A percentile compares a stretch with the other conserved stretches of the same genome.
Conservation (phyloP, 2,329 filamentous ascomycete species). For the Endocalyx cinctus region DNA sequence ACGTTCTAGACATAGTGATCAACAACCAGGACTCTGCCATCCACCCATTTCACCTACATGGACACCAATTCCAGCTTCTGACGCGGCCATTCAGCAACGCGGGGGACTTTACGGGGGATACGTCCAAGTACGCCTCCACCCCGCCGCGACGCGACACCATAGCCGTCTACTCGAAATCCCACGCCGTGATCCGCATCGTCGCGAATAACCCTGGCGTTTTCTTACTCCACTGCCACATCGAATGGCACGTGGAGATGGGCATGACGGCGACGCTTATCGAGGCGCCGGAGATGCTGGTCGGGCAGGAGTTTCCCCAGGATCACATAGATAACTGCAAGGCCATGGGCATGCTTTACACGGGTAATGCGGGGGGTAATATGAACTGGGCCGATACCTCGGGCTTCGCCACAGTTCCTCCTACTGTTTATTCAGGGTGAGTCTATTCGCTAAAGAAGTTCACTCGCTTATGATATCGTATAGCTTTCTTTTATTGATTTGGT, state of each 20-base stretch:
- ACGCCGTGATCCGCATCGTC: constrained; percentile 47
- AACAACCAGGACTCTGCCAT: constrained; percentile 44
- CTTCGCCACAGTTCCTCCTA: constrained; percentile 24
- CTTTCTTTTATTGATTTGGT: no score
- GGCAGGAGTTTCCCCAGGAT: constrained; percentile 51
- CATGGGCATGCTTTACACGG: constrained; percentile 42
- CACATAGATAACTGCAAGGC: constrained; percentile 46
- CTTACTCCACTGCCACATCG: constrained; percentile 56
- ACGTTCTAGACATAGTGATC: constrained; percentile 42
- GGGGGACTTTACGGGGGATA: constrained; percentile 32
- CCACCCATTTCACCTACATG: constrained; percentile 52
- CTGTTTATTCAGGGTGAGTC: constrained; percentile 21
- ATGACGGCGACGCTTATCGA: constrained; percentile 52
- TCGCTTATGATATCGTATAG: no score
- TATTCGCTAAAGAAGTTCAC: no score
- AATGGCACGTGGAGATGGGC: constrained; percentile 58
- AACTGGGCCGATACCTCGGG: constrained; percentile 22
- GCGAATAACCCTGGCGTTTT: constrained; percentile 51
- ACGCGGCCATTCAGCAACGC: constrained; percentile 31
- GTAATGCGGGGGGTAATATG: constrained; percentile 59
- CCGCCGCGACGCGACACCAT: constrained; percentile 34
- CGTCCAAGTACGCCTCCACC: constrained; percentile 20
- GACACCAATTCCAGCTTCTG: constrained; percentile 52
- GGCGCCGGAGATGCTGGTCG: constrained; percentile 52
- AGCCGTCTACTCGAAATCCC: constrained; percentile 35